A percentile compares a stretch with the other conserved stretches of the same genome.
These are phyloP conservation scores for Alternaria gansuensis DNA, from an alignment of 2,329 filamentous ascomycete genomes.

Conservation along the genomic window DNA sequence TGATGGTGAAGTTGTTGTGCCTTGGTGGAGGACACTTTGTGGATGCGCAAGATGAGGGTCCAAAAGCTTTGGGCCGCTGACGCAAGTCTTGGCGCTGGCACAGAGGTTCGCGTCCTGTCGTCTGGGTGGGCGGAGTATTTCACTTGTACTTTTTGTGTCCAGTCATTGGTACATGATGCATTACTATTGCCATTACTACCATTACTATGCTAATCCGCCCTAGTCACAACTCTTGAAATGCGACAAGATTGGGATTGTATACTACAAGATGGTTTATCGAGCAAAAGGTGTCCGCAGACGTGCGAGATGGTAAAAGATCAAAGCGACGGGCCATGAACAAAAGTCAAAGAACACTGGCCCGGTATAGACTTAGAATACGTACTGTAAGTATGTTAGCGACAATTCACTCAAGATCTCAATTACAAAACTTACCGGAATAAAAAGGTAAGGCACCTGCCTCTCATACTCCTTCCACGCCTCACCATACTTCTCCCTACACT, in stretches of 20 bases:
- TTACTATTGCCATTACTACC: conserved; percentile 32
- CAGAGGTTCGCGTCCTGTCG: conserved; percentile 3
- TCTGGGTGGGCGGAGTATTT: neutral
- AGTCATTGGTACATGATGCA: conserved; percentile 17
- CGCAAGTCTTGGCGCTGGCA: conserved; percentile 23
- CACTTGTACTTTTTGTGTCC: neutral
- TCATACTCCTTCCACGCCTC: conserved; percentile 85
- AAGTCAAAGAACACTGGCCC: neutral
- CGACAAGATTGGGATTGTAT: conserved; percentile 17
- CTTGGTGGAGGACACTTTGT: conserved; percentile 14
- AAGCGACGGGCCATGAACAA: neutral
- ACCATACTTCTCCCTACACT: conserved; percentile 80
- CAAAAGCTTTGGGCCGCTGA: conserved; percentile 18
- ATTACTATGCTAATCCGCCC: conserved; percentile 9
- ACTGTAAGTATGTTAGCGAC: conserved; percentile 2
- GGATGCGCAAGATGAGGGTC: conserved; percentile 8
- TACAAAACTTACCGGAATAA: conserved; percentile 69
- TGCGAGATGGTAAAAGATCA: conserved; percentile 5
- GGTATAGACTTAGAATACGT: conserved; percentile 8
- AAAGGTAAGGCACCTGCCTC: conserved; percentile 80
- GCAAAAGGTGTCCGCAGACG: conserved; percentile 3
- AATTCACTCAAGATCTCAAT: too few relatives aligned
- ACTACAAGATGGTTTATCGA: conserved; percentile 10
- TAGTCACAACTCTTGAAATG: conserved; percentile 15
- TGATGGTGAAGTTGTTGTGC: neutral